phyloP scores from a whole-genome alignment of 2,329 filamentous ascomycete species.

The Dactylellina cionopaga region DNA sequence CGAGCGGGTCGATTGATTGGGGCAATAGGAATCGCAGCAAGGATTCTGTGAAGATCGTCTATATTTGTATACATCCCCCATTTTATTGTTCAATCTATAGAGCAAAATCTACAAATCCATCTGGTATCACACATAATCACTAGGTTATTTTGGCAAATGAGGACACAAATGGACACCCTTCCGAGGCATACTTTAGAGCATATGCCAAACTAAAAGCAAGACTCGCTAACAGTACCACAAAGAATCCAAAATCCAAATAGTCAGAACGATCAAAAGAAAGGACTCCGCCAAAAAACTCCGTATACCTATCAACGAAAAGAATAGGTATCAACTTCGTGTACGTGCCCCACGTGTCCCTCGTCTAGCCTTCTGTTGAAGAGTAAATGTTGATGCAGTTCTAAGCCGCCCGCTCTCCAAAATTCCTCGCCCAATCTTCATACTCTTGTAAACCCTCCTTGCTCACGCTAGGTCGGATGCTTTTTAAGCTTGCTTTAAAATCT shows the following conservation, averaged over 20 bases:
- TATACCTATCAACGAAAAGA: slow-evolving; percentile 21
- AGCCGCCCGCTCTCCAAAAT: slow-evolving; percentile 80
- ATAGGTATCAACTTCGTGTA: too few species aligned
- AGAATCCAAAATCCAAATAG: slow-evolving; percentile 53
- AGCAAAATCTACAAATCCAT: neutral
- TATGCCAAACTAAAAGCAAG: neutral
- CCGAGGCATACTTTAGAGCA: too few species aligned
- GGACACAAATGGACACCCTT: too few species aligned
- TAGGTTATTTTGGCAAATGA: too few species aligned
- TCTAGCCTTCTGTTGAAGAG: too few species aligned
- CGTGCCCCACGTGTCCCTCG: too few species aligned
- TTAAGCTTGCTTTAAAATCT: slow-evolving; percentile 86
- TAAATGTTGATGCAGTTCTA: too few species aligned
- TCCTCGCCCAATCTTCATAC: slow-evolving; percentile 92
- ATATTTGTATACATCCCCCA: neutral
- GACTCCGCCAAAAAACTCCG: too few species aligned
- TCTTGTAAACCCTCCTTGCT: slow-evolving; percentile 83
- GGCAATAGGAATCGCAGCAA: too few species aligned
- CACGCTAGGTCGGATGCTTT: slow-evolving; percentile 88
- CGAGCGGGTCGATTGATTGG: too few species aligned
- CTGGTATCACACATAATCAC: too few species aligned
- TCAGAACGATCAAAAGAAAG: slow-evolving; percentile 55
- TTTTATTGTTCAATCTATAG: neutral
- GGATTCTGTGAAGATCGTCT: too few species aligned
- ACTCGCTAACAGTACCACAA: slow-evolving; percentile 13